Conservation (phyloP, 1,284 basidiomycete genomes). For the Marasmius oreades region DNA sequence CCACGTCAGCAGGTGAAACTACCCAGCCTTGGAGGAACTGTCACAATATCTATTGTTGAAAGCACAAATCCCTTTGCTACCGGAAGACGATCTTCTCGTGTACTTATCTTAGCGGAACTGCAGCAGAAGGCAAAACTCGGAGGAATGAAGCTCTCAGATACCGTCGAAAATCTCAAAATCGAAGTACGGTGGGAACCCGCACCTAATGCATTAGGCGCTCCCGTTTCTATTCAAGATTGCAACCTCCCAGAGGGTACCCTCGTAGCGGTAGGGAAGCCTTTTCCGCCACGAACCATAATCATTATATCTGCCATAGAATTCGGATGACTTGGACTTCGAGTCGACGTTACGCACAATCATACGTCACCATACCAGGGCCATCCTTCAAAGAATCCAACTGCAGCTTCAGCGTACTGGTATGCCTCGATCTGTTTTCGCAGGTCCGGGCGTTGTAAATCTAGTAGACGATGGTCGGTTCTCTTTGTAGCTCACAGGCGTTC, state of each 20-base stretch:
- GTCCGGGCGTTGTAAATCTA: conserved; percentile 52
- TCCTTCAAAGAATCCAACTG: conserved; percentile 51
- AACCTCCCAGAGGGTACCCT: conserved; percentile 37
- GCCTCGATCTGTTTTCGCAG: conserved; percentile 54
- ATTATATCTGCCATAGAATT: conserved; percentile 38
- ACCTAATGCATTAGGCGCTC: conserved; percentile 54
- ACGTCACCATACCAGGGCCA: conserved; percentile 54
- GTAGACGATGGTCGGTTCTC: conserved; percentile 45
- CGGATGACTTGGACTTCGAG: conserved; percentile 70
- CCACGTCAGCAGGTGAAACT: conserved; percentile 42
- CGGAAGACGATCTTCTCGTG: conserved; percentile 43
- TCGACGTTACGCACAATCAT: conserved; percentile 56
- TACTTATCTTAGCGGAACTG: conserved; percentile 55
- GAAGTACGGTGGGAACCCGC: conserved; percentile 68
- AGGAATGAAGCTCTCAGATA: conserved; percentile 56
- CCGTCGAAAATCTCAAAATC: conserved; percentile 61
- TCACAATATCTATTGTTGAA: conserved; percentile 43
- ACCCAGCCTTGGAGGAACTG: conserved; percentile 52
- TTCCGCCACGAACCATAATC: conserved; percentile 8
- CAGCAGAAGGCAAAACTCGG: conserved; percentile 60
- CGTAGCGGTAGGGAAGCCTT: conserved; percentile 36
- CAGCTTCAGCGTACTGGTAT: conserved; percentile 48
- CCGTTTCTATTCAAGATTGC: conserved; percentile 41
- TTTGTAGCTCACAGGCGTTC: not conserved
- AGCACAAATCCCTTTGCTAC: conserved; percentile 31